These are phyloP conservation scores for Aspergillus taichungensis DNA, from an alignment of 495 filamentous ascomycete species.

Conservation along the genomic window DNA sequence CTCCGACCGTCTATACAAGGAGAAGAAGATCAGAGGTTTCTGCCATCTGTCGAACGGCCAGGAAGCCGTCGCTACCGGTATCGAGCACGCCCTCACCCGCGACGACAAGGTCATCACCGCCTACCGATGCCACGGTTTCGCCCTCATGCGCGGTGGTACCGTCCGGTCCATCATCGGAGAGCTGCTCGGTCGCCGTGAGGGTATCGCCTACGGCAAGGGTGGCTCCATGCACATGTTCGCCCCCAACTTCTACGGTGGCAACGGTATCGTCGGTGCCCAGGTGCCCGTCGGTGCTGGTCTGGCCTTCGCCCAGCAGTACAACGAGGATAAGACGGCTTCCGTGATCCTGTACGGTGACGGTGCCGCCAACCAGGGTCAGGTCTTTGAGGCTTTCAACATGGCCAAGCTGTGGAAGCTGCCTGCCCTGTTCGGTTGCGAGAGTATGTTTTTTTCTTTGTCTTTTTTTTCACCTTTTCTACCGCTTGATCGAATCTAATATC, in stretches of 20 bases:
- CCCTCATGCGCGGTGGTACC: slow-evolving; percentile 88
- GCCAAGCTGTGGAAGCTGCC: slow-evolving; percentile 98
- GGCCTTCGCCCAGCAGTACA: slow-evolving; percentile 95
- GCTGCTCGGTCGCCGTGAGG: slow-evolving; percentile 85
- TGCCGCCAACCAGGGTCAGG: slow-evolving; percentile 96
- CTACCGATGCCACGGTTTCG: slow-evolving; percentile 98
- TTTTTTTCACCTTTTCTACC: too few species aligned
- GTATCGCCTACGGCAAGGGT: slow-evolving; percentile 97
- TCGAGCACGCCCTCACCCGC: slow-evolving; percentile 90
- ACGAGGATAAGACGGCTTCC: slow-evolving; percentile 70
- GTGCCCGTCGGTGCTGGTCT: slow-evolving; percentile 95
- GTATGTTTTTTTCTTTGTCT: slow-evolving; percentile 43
- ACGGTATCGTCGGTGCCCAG: slow-evolving; percentile 98
- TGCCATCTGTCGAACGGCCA: slow-evolving; percentile 97
- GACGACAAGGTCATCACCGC: slow-evolving; percentile 92
- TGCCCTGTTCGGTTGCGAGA: slow-evolving; percentile 94
- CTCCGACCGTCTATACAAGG: slow-evolving; percentile 94
- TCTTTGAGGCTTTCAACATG: slow-evolving; percentile 99
- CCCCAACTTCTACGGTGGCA: slow-evolving; percentile 95
- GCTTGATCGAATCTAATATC: slow-evolving; percentile 12
- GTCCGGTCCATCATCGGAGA: slow-evolving; percentile 94
- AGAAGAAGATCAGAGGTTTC: slow-evolving; percentile 99
- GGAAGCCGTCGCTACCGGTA: slow-evolving; percentile 93
- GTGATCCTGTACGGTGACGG: slow-evolving; percentile 94
- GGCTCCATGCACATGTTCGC: slow-evolving; percentile 99